Evolutionary conservation across 2,329 filamentous ascomycete genomes (phyloP), one percentile per base, ranked within the genome.

Genomic region (Tolypocladium ovalisporum): DNA sequence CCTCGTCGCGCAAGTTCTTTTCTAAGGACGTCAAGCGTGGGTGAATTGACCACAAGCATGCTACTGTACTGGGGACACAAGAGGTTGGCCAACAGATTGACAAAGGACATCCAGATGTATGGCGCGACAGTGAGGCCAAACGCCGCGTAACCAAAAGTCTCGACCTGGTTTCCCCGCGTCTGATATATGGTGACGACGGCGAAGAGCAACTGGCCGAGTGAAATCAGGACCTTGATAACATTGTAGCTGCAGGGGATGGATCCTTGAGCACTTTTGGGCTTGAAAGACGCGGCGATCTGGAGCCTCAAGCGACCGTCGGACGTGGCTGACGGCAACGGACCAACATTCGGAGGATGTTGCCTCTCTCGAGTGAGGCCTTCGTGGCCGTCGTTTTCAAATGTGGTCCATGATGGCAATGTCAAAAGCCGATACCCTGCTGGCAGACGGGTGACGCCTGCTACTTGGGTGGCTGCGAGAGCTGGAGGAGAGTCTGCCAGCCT

Each of bases 161-260:
- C 57, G n/a, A 58, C 27, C 51, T 58, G 57, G 19, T 58, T 58
- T n/a, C 57, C 57, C 10, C 54, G 49, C 12, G 57, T 56, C 15
- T 58, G 54, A 35, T 58, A 58, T n/a, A 58, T 51, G 19, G 57
- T 58, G 7, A 29, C n/a, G 15, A 51, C 40, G 34, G 57, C 32
- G 34, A 47, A 58, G 49, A 58, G 24, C 12, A 58, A 54, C 54
- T 58, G 57, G 1, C 54, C 54, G 9, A 58, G 37, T n/a, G 57
- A 58, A 12, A 58, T 49, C n/a, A 58, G 24, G 10, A 40, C 39
- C 49, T 58, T 58, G 27, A 56, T 27, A 7, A 42, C 7, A 17
- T 56, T 58, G 51, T 58, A 56, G 37, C 47, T 53, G 54, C 44
- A 53, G 2, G 47, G 49, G n/a, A 55, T 34, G 10, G 49, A 37